Evolutionary conservation across 495 filamentous ascomycete species (phyloP).

Genomic region (Neurospora tetrasperma): DNA sequence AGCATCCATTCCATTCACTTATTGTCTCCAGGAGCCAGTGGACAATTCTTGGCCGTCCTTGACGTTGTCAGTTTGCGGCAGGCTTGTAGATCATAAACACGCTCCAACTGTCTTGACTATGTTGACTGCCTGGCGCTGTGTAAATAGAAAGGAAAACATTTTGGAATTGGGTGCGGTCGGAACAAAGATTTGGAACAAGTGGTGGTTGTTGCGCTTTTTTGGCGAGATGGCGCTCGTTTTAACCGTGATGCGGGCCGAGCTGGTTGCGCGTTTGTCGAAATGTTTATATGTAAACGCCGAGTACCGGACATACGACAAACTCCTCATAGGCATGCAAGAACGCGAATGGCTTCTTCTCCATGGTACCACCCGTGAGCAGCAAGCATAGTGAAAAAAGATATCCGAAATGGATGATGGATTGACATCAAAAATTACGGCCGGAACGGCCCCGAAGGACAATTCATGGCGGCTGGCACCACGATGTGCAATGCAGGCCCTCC

Average conservation of each 20-base stretch:
- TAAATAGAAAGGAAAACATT: not conserved
- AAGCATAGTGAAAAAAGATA: conserved; percentile 14
- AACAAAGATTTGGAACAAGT: not conserved
- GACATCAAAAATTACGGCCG: conserved; percentile 18
- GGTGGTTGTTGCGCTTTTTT: not conserved
- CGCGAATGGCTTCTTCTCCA: conserved; percentile 8
- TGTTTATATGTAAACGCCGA: too few species aligned
- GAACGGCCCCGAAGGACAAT: conserved; percentile 20
- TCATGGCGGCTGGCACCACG: conserved; percentile 14
- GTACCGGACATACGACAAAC: too few species aligned
- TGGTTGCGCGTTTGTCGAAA: not conserved
- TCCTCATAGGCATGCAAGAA: not conserved
- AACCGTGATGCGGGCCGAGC: not conserved
- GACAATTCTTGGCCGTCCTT: too few species aligned
- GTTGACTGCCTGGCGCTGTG: not conserved
- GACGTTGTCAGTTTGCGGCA: not conserved
- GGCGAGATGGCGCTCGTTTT: not conserved
- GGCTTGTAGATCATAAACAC: not conserved
- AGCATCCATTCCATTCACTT: too few species aligned
- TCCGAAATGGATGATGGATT: conserved; percentile 4
- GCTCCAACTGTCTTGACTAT: not conserved
- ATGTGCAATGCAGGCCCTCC: conserved; percentile 18
- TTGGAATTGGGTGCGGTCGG: not conserved
- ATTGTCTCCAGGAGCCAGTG: too few species aligned
- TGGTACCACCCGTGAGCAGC: conserved; percentile 9